phyloP scores from a whole-genome alignment of 495 filamentous ascomycete genomes.

The Tuber aestivum region DNA sequence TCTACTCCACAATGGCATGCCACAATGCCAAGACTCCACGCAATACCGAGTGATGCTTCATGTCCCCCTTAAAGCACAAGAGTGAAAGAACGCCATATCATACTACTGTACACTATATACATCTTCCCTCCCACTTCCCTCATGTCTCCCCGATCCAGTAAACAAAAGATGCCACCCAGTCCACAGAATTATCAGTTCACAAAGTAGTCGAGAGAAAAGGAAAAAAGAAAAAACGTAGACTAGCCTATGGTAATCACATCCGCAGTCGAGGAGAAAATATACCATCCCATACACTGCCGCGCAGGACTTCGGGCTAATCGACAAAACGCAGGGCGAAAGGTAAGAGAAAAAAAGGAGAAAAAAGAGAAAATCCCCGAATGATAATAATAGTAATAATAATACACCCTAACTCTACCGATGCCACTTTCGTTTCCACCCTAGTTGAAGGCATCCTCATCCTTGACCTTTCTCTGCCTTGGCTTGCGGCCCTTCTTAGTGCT shows the following conservation, averaged over 20 bases:
- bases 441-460: slow-evolving; percentile 31
- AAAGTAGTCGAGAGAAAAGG: not conserved
- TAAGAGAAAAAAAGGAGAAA: slow-evolving; percentile 3
- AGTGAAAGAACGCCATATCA: not conserved
- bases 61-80: not conserved
- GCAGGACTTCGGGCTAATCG: not conserved
- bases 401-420: slow-evolving; percentile 11
- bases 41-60: not conserved
- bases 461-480: slow-evolving; percentile 36
- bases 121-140: not conserved
- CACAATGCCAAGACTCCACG: not conserved
- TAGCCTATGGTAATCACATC: not conserved
- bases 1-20: no score
- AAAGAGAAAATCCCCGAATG: slow-evolving; percentile 6
- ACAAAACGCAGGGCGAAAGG: not conserved
- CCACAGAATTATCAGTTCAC: not conserved
- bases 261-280: not conserved
- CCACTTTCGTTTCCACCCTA: not conserved
- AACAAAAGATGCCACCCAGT: not conserved
- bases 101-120: slow-evolving; percentile 5
- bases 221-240: not conserved
- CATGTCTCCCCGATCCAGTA: not conserved
- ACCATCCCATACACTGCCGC: not conserved
- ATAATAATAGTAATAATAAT: slow-evolving; percentile 24
- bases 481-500: slow-evolving; percentile 36